Conservation (phyloP, 306 rosid species). For the Rosa lucieae region DNA sequence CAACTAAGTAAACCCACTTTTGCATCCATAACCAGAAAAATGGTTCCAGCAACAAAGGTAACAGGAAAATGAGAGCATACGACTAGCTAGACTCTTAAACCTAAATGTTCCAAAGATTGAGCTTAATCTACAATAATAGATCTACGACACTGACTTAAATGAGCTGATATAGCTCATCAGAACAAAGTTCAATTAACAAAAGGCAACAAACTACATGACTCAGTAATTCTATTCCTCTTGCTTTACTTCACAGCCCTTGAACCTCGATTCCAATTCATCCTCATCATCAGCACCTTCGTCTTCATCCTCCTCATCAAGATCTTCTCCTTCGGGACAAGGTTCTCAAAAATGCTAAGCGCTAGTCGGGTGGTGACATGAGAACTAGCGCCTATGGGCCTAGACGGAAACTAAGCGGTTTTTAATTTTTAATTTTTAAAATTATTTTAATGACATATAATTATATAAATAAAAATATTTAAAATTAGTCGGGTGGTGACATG, state of each 20-base stretch:
- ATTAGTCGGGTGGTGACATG: no score
- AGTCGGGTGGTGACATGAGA: no score
- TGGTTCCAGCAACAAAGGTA: neutral
- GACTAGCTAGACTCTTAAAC: conserved; percentile 24
- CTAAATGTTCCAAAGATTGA: neutral
- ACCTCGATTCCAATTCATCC: conserved; percentile 56
- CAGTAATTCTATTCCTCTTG: no score
- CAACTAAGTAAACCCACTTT: neutral
- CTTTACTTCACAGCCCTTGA: conserved; percentile 59
- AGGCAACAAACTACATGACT: no score
- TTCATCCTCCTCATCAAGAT: conserved; percentile 53
- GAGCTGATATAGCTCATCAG: neutral
- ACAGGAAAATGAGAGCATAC: conserved; percentile 17
- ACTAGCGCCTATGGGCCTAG: no score
- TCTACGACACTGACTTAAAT: conserved; percentile 24
- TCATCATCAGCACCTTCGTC: conserved; percentile 40
- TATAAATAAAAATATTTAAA: no score
- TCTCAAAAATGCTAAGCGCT: no score
- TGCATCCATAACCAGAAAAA: neutral
- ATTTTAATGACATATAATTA: no score
- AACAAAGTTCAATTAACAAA: conserved; percentile 18
- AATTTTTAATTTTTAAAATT: no score
- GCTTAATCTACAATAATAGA: conserved; percentile 33
- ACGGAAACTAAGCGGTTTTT: no score
- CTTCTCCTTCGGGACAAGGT: conserved; percentile 65